Base-by-base conservation (phyloP, 805 yeast genomes). In the Allodekkera sacchari region DNA sequence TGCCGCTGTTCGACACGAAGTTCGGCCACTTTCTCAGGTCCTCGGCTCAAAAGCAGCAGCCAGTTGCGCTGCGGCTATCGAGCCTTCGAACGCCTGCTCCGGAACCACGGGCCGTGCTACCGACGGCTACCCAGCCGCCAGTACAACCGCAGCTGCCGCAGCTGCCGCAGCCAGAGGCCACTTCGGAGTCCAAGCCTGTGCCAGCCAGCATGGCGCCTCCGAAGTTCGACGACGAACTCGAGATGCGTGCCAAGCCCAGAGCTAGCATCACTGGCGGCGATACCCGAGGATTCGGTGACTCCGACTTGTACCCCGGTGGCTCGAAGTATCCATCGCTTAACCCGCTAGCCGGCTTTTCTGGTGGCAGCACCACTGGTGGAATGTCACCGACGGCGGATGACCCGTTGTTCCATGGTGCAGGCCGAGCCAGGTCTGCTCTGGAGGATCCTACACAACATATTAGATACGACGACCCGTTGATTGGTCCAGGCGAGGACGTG, bases 361-460 rank as follows among this genome's bases (percentile, higher is more conserved):
- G 42, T 3, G 30, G 37, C 0, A 33, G 38, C 19, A 12, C 32
- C 13, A 55, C 50, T 18, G 71, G 73, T 10, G 81, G 80, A 0
- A 73, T 74, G 81, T 53, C 66, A 33, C 74, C 77, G 1, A 60
- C 69, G 4, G 44, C 59, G 2, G 48, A 64, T 27, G 77, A 74
- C 44, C 79, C 78, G 1, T 34, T 74, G 7, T 74, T 74, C 41
- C 32, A 30, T 15, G 32, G 47, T n/a, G 46, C 38, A 25, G 33
- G 30, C 19, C 21, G 22, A 11, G 33, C 35, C 4, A 27, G 23
- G 7, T 31, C 27, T 6, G 17, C 32, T 3, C 28, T 36, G 8
- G 30, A 30, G 5, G 9, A 15, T 7, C 59, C 59, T 56, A 53
- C 25, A 8, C 65, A 67, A 4, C 64, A 65, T 1, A 68, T 75